These are phyloP conservation scores for Aureobasidium sp. DNA, from an alignment of 2,329 filamentous ascomycete species.

Conservation along the genomic window DNA sequence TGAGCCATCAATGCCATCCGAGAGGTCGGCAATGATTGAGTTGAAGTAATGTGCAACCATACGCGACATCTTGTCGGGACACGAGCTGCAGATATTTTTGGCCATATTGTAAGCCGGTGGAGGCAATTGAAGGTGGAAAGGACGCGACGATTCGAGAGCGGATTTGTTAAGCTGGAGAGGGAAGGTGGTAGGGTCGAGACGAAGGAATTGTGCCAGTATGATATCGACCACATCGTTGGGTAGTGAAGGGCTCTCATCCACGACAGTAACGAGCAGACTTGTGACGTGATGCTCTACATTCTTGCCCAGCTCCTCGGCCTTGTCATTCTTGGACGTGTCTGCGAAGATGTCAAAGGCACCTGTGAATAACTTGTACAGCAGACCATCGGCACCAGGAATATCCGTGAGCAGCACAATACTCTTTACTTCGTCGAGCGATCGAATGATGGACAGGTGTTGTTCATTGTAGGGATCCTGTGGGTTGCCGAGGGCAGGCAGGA, in stretches of 20 bases:
- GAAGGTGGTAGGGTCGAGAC: constrained; percentile 62
- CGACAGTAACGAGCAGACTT: constrained; percentile 70
- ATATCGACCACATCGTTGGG: constrained; percentile 80
- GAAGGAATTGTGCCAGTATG: constrained; percentile 90
- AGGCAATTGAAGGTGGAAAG: constrained; percentile 70
- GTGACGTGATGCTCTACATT: constrained; percentile 93
- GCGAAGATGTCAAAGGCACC: constrained; percentile 89
- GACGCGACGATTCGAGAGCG: constrained; percentile 22
- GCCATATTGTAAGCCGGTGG: constrained; percentile 95
- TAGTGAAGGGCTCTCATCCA: constrained; percentile 75
- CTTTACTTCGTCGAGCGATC: constrained; percentile 85
- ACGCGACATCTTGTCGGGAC: constrained; percentile 87
- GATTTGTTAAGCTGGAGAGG: constrained; percentile 32
- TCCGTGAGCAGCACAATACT: constrained; percentile 89
- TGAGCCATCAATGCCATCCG: constrained; percentile 19
- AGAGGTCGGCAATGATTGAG: constrained; percentile 88
- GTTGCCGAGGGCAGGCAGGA: constrained; percentile 77
- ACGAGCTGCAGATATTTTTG: constrained; percentile 83
- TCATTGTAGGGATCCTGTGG: constrained; percentile 84
- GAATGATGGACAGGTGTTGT: constrained; percentile 85
- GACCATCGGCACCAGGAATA: constrained; percentile 68
- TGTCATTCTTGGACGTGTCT: constrained; percentile 61
- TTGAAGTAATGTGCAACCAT: constrained; percentile 96
- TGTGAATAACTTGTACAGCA: constrained; percentile 75
- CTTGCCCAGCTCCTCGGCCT: constrained; percentile 77